phyloP scores from a whole-genome alignment of 495 filamentous ascomycete species.

The Pseudoneurospora amorphoporcata region DNA sequence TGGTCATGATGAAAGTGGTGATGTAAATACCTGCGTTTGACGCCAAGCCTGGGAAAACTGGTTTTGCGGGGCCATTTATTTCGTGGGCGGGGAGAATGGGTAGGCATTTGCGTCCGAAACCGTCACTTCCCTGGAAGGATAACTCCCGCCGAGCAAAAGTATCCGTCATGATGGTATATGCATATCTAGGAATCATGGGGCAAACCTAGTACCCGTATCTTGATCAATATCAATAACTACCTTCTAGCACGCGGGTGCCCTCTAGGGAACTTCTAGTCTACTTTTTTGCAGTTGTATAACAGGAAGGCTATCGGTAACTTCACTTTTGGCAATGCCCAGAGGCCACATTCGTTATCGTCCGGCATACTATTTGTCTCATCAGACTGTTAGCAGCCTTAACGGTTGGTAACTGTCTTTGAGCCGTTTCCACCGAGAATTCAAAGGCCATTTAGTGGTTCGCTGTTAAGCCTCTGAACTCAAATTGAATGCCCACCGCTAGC shows the following conservation, averaged over 20 bases:
- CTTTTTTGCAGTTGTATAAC: not conserved
- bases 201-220: not conserved
- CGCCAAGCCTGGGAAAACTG: too few relatives aligned
- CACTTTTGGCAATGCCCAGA: not conserved
- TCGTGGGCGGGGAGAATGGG: too few relatives aligned
- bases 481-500: not conserved
- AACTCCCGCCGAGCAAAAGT: not conserved
- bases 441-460: not conserved
- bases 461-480: not conserved
- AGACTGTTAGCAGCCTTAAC: not conserved
- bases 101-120: not conserved
- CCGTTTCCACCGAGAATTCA: not conserved
- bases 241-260: not conserved
- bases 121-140: not conserved
- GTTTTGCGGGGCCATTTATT: too few relatives aligned
- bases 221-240: not conserved
- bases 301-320: not conserved
- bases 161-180: not conserved
- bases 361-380: not conserved
- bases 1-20: too few relatives aligned
- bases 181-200: not conserved
- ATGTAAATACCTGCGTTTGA: too few relatives aligned
- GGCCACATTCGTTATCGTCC: not conserved
- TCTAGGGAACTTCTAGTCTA: not conserved
- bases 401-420: too few relatives aligned